Evolutionary conservation across 768 basidiomycete species (phyloP).

Genomic region (Zangia roseola): DNA sequence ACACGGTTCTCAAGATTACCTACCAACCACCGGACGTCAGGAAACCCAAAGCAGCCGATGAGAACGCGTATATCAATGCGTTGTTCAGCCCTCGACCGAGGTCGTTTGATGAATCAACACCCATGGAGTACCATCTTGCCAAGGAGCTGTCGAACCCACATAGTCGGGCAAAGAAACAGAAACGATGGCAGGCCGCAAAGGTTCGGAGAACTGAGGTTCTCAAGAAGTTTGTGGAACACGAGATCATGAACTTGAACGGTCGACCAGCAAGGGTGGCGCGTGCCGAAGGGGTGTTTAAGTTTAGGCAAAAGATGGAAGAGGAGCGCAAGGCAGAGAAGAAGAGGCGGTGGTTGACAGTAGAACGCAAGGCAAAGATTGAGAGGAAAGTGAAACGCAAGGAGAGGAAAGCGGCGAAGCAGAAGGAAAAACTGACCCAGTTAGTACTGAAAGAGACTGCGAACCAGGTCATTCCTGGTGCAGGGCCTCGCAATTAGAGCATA

Average conservation of each 20-base stretch:
- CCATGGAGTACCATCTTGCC: constrained; percentile 63
- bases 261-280: constrained; percentile 61
- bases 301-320: constrained; percentile 56
- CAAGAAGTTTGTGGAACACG: constrained; percentile 51
- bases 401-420: constrained; percentile 44
- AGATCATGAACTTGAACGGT: constrained; percentile 55
- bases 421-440: constrained; percentile 55
- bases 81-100: constrained; percentile 39
- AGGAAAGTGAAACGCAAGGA: constrained; percentile 40
- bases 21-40: constrained; percentile 59
- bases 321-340: constrained; percentile 61
- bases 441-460: constrained; percentile 53
- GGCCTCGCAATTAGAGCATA: constrained; percentile 10
- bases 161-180: constrained; percentile 77
- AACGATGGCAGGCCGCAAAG: constrained; percentile 66
- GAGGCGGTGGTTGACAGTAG: constrained; percentile 45
- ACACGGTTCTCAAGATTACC: constrained; percentile 65
- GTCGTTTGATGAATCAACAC: constrained; percentile 50
- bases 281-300: constrained; percentile 76
- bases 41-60: constrained; percentile 39
- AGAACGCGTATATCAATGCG: constrained; percentile 61
- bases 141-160: constrained; percentile 81
- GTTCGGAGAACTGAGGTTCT: constrained; percentile 48
- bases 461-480: constrained; percentile 50
- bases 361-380: constrained; percentile 37